phyloP scores from a whole-genome alignment of 176 grass and related monocot genomes.

The Triticum aestivum region DNA sequence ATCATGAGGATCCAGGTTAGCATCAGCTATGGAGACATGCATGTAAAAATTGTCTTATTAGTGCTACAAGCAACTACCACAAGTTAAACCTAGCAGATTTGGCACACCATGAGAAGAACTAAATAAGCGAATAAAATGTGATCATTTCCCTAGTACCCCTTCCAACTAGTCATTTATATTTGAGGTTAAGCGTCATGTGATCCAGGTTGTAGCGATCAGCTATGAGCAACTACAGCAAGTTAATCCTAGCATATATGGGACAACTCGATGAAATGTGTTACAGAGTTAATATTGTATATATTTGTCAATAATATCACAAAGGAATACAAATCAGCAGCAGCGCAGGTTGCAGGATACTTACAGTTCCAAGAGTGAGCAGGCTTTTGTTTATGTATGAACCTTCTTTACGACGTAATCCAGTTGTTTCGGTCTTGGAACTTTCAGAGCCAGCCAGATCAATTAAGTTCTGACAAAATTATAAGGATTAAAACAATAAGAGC shows the following conservation, averaged over 20 bases:
- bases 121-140: conserved; percentile 28
- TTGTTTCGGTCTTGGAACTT: conserved; percentile 99
- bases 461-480: conserved; percentile 69
- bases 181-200: conserved; percentile 14
- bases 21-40: neutral
- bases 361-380: conserved; percentile 96
- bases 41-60: neutral
- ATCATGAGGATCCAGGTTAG: conserved; percentile 5
- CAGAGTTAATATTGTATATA: conserved; percentile 20
- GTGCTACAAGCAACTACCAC: neutral
- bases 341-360: conserved; percentile 48
- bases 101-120: conserved; percentile 1
- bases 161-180: neutral
- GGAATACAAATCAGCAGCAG: conserved; percentile 13
- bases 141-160: conserved; percentile 6
- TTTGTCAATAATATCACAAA: conserved; percentile 1
- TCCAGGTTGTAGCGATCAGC: conserved; percentile 1
- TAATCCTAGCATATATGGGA: conserved; percentile 1
- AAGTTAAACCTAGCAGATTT: neutral
- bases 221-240: neutral
- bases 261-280: conserved; percentile 11
- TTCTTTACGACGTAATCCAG: conserved; percentile 91
- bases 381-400: conserved; percentile 99
- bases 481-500: conserved; percentile 25
- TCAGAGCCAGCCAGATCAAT: conserved; percentile 99